These are phyloP conservation scores for Kregervanrija pseudodelftensis DNA, from an alignment of 805 yeast genomes.

Conservation along the genomic window DNA sequence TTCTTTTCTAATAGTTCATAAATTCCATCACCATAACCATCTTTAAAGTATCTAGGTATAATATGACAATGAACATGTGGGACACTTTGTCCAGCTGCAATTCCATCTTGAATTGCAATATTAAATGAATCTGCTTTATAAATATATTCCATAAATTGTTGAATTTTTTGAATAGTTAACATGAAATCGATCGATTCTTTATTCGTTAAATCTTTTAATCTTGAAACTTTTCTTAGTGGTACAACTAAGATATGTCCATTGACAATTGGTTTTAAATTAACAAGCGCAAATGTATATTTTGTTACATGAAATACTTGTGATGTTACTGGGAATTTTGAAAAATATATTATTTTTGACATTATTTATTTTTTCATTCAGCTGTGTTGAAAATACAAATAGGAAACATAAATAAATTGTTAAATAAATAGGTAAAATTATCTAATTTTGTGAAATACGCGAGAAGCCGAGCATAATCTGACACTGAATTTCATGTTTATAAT, in stretches of 20 bases:
- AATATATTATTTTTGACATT: slow-evolving; percentile 29
- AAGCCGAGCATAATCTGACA: not conserved
- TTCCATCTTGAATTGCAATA: slow-evolving; percentile 93
- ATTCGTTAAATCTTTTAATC: slow-evolving; percentile 60
- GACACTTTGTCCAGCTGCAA: slow-evolving; percentile 92
- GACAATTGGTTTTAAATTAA: slow-evolving; percentile 84
- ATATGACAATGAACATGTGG: slow-evolving; percentile 94
- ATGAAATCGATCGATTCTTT: slow-evolving; percentile 79
- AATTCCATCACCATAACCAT: slow-evolving; percentile 61
- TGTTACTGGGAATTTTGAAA: slow-evolving; percentile 48
- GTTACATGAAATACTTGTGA: slow-evolving; percentile 54
- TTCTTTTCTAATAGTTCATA: slow-evolving; percentile 55
- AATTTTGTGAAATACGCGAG: not conserved
- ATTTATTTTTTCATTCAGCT: not conserved
- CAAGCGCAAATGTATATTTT: slow-evolving; percentile 70
- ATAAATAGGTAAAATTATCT: not conserved
- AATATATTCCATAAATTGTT: slow-evolving; percentile 54
- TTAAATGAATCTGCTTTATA: slow-evolving; percentile 82
- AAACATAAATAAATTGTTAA: not conserved
- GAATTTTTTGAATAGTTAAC: slow-evolving; percentile 62
- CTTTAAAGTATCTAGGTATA: slow-evolving; percentile 70
- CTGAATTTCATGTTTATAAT: too few relatives aligned
- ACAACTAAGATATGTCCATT: slow-evolving; percentile 92
- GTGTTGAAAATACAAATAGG: not conserved
- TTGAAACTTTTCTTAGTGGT: slow-evolving; percentile 62